Evolutionary conservation across 1,139 yeast species (phyloP).

Genomic region (Scheffersomyces cryptocercus): DNA sequence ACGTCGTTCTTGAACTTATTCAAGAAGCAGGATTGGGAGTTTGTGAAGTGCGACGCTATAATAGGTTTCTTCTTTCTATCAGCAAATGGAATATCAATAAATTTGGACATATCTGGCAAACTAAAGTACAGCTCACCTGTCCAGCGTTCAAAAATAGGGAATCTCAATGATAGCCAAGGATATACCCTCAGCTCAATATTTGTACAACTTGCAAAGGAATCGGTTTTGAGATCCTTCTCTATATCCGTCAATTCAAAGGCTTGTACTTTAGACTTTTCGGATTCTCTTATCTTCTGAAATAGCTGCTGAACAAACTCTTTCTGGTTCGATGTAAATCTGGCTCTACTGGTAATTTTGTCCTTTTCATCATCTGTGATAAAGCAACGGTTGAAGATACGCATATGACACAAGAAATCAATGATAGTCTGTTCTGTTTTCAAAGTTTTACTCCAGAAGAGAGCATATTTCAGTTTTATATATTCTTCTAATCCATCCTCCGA

Average conservation of each 20-base stretch:
- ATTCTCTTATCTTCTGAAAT: too few species aligned
- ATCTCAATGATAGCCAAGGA: conserved; percentile 28
- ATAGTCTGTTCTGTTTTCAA: conserved; percentile 12
- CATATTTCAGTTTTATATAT: background rate
- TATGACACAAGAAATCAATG: conserved; percentile 11
- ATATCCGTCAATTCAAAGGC: background rate
- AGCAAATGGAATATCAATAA: too few species aligned
- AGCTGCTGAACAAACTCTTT: background rate
- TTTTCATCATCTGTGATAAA: conserved; percentile 2
- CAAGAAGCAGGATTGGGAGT: background rate
- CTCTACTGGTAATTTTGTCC: background rate
- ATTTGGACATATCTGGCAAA: too few species aligned
- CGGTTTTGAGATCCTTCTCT: background rate
- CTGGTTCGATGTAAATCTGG: background rate
- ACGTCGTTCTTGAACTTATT: conserved; percentile 10
- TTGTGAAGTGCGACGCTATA: conserved; percentile 1
- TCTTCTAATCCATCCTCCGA: background rate
- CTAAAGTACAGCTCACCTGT: conserved; percentile 9
- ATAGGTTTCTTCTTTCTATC: conserved; percentile 3
- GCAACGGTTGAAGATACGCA: conserved; percentile 12
- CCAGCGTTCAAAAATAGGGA: conserved; percentile 21
- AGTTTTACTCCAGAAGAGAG: background rate
- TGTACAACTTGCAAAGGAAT: background rate
- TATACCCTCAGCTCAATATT: conserved; percentile 5
- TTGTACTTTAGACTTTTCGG: background rate